These are phyloP conservation scores for Candida labiduridarum DNA, from an alignment of 1,139 yeast genomes.

Conservation along the genomic window DNA sequence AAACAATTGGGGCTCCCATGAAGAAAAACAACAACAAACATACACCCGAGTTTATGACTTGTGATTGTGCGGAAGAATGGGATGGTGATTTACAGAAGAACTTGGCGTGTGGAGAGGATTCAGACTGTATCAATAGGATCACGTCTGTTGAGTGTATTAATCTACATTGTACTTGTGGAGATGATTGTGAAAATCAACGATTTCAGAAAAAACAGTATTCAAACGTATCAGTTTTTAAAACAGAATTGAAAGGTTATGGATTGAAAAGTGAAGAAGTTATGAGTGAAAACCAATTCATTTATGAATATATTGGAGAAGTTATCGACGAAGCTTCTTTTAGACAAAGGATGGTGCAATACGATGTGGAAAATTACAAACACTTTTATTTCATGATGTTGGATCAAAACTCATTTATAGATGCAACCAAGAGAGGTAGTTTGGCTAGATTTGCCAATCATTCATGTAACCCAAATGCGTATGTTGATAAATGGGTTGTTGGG, in stretches of 20 bases:
- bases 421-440: conserved; percentile 82
- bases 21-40: conserved; percentile 31
- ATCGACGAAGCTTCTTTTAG: conserved; percentile 76
- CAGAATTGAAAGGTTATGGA: conserved; percentile 89
- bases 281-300: conserved; percentile 68
- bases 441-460: conserved; percentile 95
- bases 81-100: conserved; percentile 42
- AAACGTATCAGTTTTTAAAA: conserved; percentile 70
- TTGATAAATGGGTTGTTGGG: conserved; percentile 97
- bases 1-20: conserved; percentile 50
- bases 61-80: conserved; percentile 74
- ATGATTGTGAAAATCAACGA: conserved; percentile 81
- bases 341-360: conserved; percentile 73
- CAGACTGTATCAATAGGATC: conserved; percentile 88
- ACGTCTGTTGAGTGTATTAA: conserved; percentile 91
- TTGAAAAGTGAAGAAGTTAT: conserved; percentile 68
- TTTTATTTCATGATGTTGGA: conserved; percentile 98
- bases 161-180: conserved; percentile 74
- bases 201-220: conserved; percentile 80
- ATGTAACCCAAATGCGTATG: conserved; percentile 91
- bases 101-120: conserved; percentile 80
- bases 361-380: conserved; percentile 70
- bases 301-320: conserved; percentile 94
- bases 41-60: conserved; percentile 70
- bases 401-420: conserved; percentile 91